phyloP scores from a whole-genome alignment of 1,284 basidiomycete species.

The Erythrobasidium hasegawianum region DNA sequence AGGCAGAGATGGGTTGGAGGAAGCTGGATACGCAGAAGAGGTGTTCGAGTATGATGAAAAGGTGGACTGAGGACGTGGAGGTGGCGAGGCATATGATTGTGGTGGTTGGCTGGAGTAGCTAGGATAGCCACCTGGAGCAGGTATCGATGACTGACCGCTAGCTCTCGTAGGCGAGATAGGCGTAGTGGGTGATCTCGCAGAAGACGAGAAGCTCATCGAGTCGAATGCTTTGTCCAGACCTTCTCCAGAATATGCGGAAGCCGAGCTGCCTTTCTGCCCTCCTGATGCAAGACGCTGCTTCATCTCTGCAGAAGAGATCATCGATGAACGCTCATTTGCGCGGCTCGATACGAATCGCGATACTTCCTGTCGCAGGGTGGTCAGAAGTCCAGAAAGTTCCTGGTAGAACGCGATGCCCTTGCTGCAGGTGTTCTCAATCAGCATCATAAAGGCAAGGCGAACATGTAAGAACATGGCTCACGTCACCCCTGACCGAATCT shows the following conservation, averaged over 20 bases:
- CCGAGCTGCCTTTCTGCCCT: not conserved
- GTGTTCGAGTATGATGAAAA: slow-evolving; percentile 12
- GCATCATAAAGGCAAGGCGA: slow-evolving; percentile 19
- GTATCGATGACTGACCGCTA: not conserved
- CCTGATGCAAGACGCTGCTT: slow-evolving; percentile 58
- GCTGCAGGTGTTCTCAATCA: slow-evolving; percentile 49
- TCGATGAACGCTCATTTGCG: slow-evolving; percentile 64
- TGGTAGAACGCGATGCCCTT: slow-evolving; percentile 86
- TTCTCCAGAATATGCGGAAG: slow-evolving; percentile 16
- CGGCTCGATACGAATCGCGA: slow-evolving; percentile 63
- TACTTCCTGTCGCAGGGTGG: slow-evolving; percentile 61
- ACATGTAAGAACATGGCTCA: slow-evolving; percentile 52
- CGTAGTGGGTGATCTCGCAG: slow-evolving; percentile 35
- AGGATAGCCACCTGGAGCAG: not conserved
- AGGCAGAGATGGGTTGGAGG: slow-evolving; percentile 43
- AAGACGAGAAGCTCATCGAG: slow-evolving; percentile 29
- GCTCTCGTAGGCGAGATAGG: slow-evolving; percentile 38
- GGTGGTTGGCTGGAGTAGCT: not conserved
- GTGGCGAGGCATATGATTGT: slow-evolving; percentile 30
- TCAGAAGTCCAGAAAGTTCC: slow-evolving; percentile 68
- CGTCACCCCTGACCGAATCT: slow-evolving; percentile 78
- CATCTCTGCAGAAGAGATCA: slow-evolving; percentile 67
- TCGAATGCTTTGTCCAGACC: slow-evolving; percentile 42
- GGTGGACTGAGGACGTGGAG: slow-evolving; percentile 41
- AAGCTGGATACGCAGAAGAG: slow-evolving; percentile 28